Percentiles rank a stretch among this genome's conserved stretches.
Evolutionary conservation across 768 basidiomycete species (phyloP).

Genomic region (Agaricus sinodeliciosus): DNA sequence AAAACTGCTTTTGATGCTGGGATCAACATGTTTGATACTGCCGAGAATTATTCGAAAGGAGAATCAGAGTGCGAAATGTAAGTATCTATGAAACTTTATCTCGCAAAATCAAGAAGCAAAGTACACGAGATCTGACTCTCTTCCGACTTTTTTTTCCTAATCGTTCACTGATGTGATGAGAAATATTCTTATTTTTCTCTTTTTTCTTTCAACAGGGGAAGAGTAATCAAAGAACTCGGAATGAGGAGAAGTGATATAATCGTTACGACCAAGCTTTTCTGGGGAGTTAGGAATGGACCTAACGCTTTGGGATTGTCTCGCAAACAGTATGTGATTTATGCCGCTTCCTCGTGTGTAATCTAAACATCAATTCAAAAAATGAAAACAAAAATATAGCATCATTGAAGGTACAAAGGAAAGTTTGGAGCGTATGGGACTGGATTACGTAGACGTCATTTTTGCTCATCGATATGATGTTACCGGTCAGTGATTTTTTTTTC

Average conservation of each 20-base stretch:
- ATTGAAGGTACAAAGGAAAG: conserved; percentile 68
- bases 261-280: conserved; percentile 79
- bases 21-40: conserved; percentile 72
- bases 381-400: conserved; percentile 36
- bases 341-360: neutral
- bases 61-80: conserved; percentile 73
- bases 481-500: conserved; percentile 24
- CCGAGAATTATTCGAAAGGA: conserved; percentile 58
- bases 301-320: conserved; percentile 52
- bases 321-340: conserved; percentile 41
- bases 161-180: neutral
- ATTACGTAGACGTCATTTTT: conserved; percentile 70
- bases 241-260: conserved; percentile 62
- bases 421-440: conserved; percentile 62
- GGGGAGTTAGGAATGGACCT: conserved; percentile 55
- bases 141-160: no score
- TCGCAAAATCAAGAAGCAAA: no score
- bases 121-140: no score
- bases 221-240: conserved; percentile 68
- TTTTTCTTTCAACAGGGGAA: conserved; percentile 35
- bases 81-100: conserved; percentile 11
- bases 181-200: neutral
- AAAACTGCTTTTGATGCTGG: conserved; percentile 71
- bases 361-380: neutral
- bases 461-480: conserved; percentile 62